Percentiles rank a stretch among this genome's conserved stretches.
phyloP scores from a whole-genome alignment of 371 early-diverging fungal genomes.

The Apophysomyces trapeziformis region DNA sequence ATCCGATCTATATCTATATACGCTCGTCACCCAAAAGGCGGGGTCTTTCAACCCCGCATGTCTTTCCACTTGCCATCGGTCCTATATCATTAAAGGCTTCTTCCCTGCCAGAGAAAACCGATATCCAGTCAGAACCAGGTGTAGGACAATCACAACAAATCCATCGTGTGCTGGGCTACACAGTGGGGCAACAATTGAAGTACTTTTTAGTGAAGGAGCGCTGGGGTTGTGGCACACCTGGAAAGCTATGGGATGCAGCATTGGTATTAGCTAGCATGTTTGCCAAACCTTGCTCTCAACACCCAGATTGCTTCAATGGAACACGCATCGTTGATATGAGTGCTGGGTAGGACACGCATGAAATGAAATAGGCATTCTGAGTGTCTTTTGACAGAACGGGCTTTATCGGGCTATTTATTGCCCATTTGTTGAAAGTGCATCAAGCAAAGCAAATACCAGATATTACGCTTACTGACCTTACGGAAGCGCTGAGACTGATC shows the following conservation, averaged over 20 bases:
- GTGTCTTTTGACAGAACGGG: slow-evolving; percentile 29
- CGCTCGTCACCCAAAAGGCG: neutral
- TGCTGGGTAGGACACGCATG: slow-evolving; percentile 38
- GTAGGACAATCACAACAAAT: neutral
- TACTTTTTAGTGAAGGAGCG: slow-evolving; percentile 52
- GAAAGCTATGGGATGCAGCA: slow-evolving; percentile 68
- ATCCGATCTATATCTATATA: neutral
- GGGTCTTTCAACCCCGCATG: neutral
- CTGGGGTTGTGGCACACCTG: slow-evolving; percentile 57
- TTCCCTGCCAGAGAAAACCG: neutral
- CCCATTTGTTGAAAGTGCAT: slow-evolving; percentile 28
- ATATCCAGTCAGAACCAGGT: neutral
- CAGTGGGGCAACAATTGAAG: neutral
- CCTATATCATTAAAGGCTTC: neutral
- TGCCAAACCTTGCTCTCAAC: slow-evolving; percentile 28
- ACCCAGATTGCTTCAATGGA: slow-evolving; percentile 31
- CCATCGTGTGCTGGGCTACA: neutral
- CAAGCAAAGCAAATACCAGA: neutral
- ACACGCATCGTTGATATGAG: slow-evolving; percentile 52
- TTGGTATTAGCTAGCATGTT: slow-evolving; percentile 52
- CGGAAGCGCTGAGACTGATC: slow-evolving; percentile 44
- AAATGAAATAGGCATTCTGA: neutral
- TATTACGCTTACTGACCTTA: slow-evolving; percentile 45
- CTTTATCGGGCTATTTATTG: slow-evolving; percentile 42
- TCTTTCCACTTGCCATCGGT: neutral